Conservation (phyloP, 2,329 filamentous ascomycete genomes). For the Aplosporella prunicola region DNA sequence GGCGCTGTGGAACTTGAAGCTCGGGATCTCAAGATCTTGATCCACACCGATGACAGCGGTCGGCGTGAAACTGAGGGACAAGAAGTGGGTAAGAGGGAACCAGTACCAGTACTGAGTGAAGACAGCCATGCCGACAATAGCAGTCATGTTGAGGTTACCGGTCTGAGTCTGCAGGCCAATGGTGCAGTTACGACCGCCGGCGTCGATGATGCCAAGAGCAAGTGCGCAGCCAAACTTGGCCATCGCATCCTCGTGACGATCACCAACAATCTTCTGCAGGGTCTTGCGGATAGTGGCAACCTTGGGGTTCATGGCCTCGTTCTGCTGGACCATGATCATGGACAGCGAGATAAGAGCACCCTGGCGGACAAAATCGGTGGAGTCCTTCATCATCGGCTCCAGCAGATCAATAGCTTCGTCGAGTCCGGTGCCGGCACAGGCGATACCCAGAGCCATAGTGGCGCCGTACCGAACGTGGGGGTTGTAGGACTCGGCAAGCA, state of each 20-base stretch:
- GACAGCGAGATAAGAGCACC: slow-evolving; percentile 87
- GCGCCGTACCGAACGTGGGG: slow-evolving; percentile 96
- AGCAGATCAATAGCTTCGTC: slow-evolving; percentile 94
- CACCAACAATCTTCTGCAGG: slow-evolving; percentile 84
- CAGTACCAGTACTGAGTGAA: slow-evolving; percentile 99
- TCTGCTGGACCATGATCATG: slow-evolving; percentile 99
- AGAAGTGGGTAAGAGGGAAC: slow-evolving; percentile 98
- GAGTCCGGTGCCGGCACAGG: slow-evolving; percentile 89
- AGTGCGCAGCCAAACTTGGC: slow-evolving; percentile 95
- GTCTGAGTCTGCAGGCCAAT: slow-evolving; percentile 97
- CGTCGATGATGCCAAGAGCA: slow-evolving; percentile 93
- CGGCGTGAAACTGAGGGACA: slow-evolving; percentile 91
- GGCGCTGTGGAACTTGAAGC: slow-evolving; percentile 92
- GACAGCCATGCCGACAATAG: slow-evolving; percentile 93
- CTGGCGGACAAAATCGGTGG: slow-evolving; percentile 95
- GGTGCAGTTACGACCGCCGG: slow-evolving; percentile 94
- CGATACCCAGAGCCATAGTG: slow-evolving; percentile 96
- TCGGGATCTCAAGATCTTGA: slow-evolving; percentile 83
- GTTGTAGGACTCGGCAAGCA: slow-evolving; percentile 97
- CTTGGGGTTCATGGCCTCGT: slow-evolving; percentile 97
- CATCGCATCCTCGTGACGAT: slow-evolving; percentile 98
- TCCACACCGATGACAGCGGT: slow-evolving; percentile 93
- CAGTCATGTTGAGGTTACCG: slow-evolving; percentile 96
- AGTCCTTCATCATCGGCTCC: slow-evolving; percentile 99
- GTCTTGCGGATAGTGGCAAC: slow-evolving; percentile 84